Conservation (phyloP, 2,329 filamentous ascomycete genomes). For the Cladosporium sp. region DNA sequence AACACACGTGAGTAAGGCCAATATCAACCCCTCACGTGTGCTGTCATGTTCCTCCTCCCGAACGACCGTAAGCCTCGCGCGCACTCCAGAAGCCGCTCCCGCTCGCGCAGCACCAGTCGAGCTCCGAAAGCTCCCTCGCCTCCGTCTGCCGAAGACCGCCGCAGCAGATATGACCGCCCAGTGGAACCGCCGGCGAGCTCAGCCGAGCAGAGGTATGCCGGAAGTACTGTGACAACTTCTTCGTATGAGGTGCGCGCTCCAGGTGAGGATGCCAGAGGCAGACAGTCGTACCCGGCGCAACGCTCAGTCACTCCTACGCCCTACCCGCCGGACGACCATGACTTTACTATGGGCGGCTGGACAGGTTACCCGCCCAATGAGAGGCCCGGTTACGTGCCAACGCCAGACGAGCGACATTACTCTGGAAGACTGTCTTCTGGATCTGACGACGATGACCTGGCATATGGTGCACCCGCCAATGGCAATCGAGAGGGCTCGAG, state of each 20-base stretch:
- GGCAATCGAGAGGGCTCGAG: slow-evolving; percentile 10
- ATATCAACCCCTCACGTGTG: background rate
- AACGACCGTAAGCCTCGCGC: slow-evolving; percentile 7
- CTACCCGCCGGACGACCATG: slow-evolving; percentile 24
- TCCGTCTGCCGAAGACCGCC: background rate
- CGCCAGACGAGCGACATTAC: slow-evolving; percentile 15
- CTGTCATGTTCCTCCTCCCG: slow-evolving; percentile 5
- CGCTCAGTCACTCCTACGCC: slow-evolving; percentile 14
- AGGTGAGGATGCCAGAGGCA: slow-evolving; percentile 7
- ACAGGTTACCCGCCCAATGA: slow-evolving; percentile 40
- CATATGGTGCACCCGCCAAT: slow-evolving; percentile 21
- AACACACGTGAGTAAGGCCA: no score
- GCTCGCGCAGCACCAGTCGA: slow-evolving; percentile 1
- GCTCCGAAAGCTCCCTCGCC: slow-evolving; percentile 4
- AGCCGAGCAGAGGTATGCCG: background rate
- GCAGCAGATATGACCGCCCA: slow-evolving; percentile 6
- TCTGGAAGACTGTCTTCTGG: slow-evolving; percentile 4
- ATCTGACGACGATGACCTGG: slow-evolving; percentile 27
- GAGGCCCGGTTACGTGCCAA: slow-evolving; percentile 32
- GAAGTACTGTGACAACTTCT: slow-evolving; percentile 1
- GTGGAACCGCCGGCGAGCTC: background rate
- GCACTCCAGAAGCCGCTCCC: slow-evolving; percentile 5
- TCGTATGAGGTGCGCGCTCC: slow-evolving; percentile 38
- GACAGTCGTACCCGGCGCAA: slow-evolving; percentile 15
- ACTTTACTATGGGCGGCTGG: slow-evolving; percentile 40